Percentiles rank a stretch among this genome's conserved stretches.
Evolutionary conservation across 306 rosid species (phyloP).

Genomic region (Adenanthera pavonina): DNA sequence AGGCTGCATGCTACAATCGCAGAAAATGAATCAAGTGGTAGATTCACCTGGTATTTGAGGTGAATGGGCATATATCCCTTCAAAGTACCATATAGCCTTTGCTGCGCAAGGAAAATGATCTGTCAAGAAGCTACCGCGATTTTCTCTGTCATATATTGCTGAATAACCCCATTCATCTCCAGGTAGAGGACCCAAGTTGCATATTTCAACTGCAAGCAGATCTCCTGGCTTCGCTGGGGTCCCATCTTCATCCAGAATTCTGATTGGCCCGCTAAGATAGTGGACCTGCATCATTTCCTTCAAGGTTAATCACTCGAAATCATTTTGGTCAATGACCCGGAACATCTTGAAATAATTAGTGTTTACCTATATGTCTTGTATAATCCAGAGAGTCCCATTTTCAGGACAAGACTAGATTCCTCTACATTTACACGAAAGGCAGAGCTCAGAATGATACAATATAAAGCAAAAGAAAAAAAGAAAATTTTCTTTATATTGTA

Average conservation of each 20-base stretch:
- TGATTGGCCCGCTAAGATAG: slow-evolving; percentile 84
- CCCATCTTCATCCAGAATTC: slow-evolving; percentile 74
- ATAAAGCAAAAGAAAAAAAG: too few relatives aligned
- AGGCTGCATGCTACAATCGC: background rate
- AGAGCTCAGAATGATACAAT: background rate
- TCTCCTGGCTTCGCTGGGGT: slow-evolving; percentile 85
- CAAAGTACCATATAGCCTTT: slow-evolving; percentile 90
- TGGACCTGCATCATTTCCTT: slow-evolving; percentile 58
- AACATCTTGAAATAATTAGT: background rate
- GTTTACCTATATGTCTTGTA: background rate
- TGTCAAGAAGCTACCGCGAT: slow-evolving; percentile 91
- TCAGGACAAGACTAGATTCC: background rate
- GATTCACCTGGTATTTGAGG: slow-evolving; percentile 91
- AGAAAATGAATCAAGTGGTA: slow-evolving; percentile 9
- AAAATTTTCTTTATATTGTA: too few relatives aligned
- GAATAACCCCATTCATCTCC: slow-evolving; percentile 98
- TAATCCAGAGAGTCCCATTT: background rate
- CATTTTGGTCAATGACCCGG: background rate
- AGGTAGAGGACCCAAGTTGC: slow-evolving; percentile 90
- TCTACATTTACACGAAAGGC: background rate
- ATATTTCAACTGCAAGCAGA: slow-evolving; percentile 81
- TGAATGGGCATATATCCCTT: slow-evolving; percentile 89
- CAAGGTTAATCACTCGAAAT: slow-evolving; percentile 19
- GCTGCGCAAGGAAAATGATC: slow-evolving; percentile 87
- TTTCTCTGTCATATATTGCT: slow-evolving; percentile 91